Evolutionary conservation across 805 yeast genomes (phyloP), one percentile per base, ranked within the genome.

Genomic region (Nakazawaea molendinolei): DNA sequence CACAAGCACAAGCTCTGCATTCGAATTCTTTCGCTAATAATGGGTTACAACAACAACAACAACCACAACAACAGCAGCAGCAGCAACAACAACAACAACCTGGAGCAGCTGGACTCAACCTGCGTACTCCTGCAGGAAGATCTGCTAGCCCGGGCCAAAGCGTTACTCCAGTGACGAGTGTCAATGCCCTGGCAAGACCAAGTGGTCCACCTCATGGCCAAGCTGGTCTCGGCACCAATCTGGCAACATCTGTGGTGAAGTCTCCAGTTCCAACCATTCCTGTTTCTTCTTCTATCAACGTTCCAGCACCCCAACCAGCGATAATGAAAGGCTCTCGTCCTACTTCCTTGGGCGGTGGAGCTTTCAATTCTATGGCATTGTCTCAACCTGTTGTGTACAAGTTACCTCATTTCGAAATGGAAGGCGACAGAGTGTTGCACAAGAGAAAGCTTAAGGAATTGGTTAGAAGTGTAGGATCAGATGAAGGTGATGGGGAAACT

Each of bases 401-500:
- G 44, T 70, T 89, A 30, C 96, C 95, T 15, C 76, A 82, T 4
- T 85, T 82, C 52, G 96, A 87, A 49, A 64, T 86, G 46, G 85
- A 78, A 43, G 81, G 85, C 6, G 86, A 83, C 33, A 61, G 96
- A 19, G 94, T 89, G 1, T 64, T 92, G 52, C 81, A 92, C 26
- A 92, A 92, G 56, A 69, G 98, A 34, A 92, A 92, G 55, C 67
- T 92, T 46, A 73, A 84, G 44, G 98, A 92, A 53, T 67, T 92
- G 41, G 92, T 92, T 5, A 76, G 78, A 51, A 76, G 85, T 2
- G 84, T 79, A 12, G 92, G 89, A 5, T 74, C 79, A 2, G 90
- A 83, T 54, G 92, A 81, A 55, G 96, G 95, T 28, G 97, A 90
- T 52, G 83, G 90, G 13, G 95, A 87, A 49, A 79, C 95, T 5